Evolutionary conservation across 2,329 filamentous ascomycete species (phyloP).

Genomic region (Paracoccidioides brasiliensis): DNA sequence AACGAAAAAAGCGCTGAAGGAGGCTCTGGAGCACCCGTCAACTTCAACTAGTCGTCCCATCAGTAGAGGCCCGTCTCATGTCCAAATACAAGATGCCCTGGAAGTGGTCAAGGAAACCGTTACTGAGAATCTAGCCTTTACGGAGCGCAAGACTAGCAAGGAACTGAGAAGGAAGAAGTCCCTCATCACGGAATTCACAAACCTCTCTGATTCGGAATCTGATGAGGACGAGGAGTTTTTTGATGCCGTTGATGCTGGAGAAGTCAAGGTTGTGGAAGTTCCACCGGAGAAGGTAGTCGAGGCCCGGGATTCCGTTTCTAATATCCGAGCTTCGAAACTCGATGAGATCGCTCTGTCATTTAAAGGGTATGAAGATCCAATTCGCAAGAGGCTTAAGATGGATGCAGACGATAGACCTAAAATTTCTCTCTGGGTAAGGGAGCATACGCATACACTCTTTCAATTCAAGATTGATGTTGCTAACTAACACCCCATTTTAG

Average conservation of each 20-base stretch:
- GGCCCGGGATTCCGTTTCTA: constrained; percentile 24
- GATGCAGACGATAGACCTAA: constrained; percentile 87
- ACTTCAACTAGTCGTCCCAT: constrained; percentile 28
- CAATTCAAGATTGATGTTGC: not conserved
- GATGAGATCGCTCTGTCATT: constrained; percentile 65
- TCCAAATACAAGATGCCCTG: constrained; percentile 24
- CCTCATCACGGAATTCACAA: constrained; percentile 54
- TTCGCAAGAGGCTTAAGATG: constrained; percentile 68
- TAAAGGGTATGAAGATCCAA: constrained; percentile 80
- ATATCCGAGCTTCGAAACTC: constrained; percentile 37
- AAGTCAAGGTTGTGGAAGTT: constrained; percentile 46
- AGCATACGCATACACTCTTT: constrained; percentile 7
- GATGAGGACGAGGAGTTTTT: constrained; percentile 91
- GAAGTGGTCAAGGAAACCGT: constrained; percentile 26
- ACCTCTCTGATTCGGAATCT: constrained; percentile 61
- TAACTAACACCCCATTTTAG: constrained; percentile 33
- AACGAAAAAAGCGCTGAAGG: constrained; percentile 78
- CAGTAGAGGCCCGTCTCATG: constrained; percentile 18
- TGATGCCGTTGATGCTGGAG: constrained; percentile 86
- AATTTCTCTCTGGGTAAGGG: constrained; percentile 82
- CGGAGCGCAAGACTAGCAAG: constrained; percentile 6
- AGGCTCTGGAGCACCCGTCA: constrained; percentile 55
- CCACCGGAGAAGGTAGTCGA: constrained; percentile 37
- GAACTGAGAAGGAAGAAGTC: constrained; percentile 44
- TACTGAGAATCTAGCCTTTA: constrained; percentile 17